These are phyloP conservation scores for Odonthalia washingtoniensis DNA, from an alignment of 31 red algal genomes.

Conservation along the genomic window DNA sequence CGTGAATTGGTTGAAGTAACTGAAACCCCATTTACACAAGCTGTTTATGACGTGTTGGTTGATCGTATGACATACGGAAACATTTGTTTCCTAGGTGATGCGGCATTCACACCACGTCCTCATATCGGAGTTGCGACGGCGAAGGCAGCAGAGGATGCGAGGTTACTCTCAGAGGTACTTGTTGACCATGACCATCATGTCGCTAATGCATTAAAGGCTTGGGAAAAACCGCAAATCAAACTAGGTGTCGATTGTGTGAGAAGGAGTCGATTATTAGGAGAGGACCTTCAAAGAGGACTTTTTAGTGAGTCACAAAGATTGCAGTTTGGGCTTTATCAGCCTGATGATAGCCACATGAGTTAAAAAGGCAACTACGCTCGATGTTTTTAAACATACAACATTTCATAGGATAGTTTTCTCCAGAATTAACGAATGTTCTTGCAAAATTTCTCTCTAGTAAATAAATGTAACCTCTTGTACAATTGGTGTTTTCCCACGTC, in stretches of 20 bases:
- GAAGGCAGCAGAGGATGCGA: constrained; percentile 50
- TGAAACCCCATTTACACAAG: constrained; percentile 42
- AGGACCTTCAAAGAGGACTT: too few relatives aligned
- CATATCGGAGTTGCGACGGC: constrained; percentile 53
- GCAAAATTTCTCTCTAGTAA: too few relatives aligned
- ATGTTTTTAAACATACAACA: too few relatives aligned
- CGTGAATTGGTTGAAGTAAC: constrained; percentile 32
- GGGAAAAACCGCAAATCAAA: constrained; percentile 22
- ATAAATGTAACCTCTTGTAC: too few relatives aligned
- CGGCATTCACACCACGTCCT: constrained; percentile 54
- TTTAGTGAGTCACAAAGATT: too few relatives aligned
- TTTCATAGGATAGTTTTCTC: too few relatives aligned
- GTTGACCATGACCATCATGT: constrained; percentile 29
- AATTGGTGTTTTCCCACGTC: too few relatives aligned
- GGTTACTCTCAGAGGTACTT: constrained; percentile 4
- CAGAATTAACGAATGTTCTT: too few relatives aligned
- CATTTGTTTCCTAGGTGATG: constrained; percentile 55
- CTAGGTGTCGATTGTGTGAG: constrained; percentile 18
- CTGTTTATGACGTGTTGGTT: constrained; percentile 36
- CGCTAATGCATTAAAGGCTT: constrained; percentile 15
- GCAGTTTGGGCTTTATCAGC: too few relatives aligned
- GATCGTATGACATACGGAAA: constrained; percentile 43
- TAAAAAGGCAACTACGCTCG: too few relatives aligned
- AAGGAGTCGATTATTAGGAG: too few relatives aligned
- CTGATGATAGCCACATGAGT: too few relatives aligned